These are phyloP conservation scores for Samsoniella hepiali DNA, from an alignment of 2,329 filamentous ascomycete species.

Conservation along the genomic window DNA sequence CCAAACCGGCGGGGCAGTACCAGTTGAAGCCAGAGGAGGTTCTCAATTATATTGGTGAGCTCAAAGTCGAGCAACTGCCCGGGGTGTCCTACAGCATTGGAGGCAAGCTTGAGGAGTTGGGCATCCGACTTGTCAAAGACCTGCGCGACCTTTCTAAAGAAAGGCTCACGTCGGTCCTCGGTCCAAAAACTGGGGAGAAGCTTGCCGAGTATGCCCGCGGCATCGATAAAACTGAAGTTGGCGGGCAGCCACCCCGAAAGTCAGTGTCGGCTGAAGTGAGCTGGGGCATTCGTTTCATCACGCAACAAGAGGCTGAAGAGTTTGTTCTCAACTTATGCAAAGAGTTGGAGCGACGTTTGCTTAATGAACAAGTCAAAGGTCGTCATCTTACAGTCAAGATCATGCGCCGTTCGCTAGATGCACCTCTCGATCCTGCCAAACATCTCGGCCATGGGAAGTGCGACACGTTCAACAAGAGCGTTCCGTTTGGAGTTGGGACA, in stretches of 20 bases:
- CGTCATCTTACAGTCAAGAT: constrained; percentile 90
- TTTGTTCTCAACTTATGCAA: constrained; percentile 82
- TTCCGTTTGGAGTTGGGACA: constrained; percentile 78
- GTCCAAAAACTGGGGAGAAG: constrained; percentile 89
- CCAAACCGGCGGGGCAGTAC: constrained; percentile 90
- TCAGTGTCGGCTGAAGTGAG: constrained; percentile 97
- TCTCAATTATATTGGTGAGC: constrained; percentile 69
- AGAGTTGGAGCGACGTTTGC: constrained; percentile 75
- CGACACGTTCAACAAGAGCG: constrained; percentile 88
- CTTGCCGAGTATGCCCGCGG: constrained; percentile 88
- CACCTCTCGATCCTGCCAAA: constrained; percentile 86
- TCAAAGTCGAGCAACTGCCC: constrained; percentile 78
- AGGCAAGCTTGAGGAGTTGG: constrained; percentile 82
- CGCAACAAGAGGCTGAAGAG: constrained; percentile 86
- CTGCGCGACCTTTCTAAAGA: constrained; percentile 75
- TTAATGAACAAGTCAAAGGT: constrained; percentile 83
- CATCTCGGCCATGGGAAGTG: constrained; percentile 94
- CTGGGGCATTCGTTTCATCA: constrained; percentile 95
- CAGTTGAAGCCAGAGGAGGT: constrained; percentile 81
- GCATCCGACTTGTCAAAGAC: constrained; percentile 78
- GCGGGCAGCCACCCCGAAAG: constrained; percentile 80
- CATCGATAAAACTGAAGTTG: constrained; percentile 81
- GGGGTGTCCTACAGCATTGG: constrained; percentile 91
- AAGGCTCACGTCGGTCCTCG: constrained; percentile 67
- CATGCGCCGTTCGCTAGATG: constrained; percentile 82